A percentile compares a stretch with the other conserved stretches of the same genome.
phyloP scores from a whole-genome alignment of 306 rosid species.

The Adenanthera pavonina region DNA sequence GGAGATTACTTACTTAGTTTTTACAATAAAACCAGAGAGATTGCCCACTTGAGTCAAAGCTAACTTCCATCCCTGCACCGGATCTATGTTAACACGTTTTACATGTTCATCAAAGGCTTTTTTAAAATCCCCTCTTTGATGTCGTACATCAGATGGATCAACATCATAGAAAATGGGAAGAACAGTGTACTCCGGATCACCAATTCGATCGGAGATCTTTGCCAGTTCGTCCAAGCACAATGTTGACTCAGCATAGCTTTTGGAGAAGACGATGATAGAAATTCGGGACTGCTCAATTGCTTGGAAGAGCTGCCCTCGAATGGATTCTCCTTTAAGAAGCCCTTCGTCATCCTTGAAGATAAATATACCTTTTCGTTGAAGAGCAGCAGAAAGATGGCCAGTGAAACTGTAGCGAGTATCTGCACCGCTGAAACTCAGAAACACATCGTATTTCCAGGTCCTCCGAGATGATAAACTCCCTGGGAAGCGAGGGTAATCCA shows the following conservation, averaged over 20 bases:
- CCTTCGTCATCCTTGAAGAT: conserved; percentile 6
- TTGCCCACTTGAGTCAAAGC: too few relatives aligned
- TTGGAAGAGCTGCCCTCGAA: not conserved
- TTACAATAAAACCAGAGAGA: too few relatives aligned
- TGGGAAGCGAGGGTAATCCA: not conserved
- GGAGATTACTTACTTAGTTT: too few relatives aligned
- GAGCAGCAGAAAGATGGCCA: conserved; percentile 16
- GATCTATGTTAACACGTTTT: too few relatives aligned
- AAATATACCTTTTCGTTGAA: conserved; percentile 6
- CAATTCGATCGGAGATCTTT: not conserved
- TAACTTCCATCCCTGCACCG: too few relatives aligned
- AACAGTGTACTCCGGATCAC: not conserved
- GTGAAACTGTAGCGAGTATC: conserved; percentile 14
- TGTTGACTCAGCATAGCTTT: conserved; percentile 28
- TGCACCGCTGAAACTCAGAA: conserved; percentile 16
- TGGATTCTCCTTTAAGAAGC: conserved; percentile 32
- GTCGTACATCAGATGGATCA: conserved; percentile 10
- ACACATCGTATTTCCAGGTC: conserved; percentile 21
- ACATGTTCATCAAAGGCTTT: too few relatives aligned
- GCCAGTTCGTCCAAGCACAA: conserved; percentile 44
- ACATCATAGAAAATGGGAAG: conserved; percentile 36
- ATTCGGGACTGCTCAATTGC: conserved; percentile 31
- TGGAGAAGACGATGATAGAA: conserved; percentile 11
- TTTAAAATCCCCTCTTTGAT: too few relatives aligned
- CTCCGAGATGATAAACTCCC: conserved; percentile 6